These are phyloP conservation scores for Melanomma pulvis-pyrius DNA, from an alignment of 495 filamentous ascomycete species.

Conservation along the genomic window DNA sequence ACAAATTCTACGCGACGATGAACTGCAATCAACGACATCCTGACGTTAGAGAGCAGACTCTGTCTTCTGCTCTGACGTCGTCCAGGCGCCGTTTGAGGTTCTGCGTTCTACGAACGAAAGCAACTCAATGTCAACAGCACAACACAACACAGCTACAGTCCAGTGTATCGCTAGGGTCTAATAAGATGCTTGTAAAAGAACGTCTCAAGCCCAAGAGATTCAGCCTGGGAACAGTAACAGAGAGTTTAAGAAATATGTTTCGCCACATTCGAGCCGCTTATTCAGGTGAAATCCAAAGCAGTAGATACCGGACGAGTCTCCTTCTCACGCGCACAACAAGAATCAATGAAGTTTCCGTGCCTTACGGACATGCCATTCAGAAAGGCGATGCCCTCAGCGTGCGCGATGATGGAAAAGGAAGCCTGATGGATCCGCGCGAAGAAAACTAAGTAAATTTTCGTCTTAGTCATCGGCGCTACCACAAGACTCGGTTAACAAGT, in stretches of 20 bases:
- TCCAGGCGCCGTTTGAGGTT: too few relatives aligned
- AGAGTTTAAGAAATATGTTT: slow-evolving; percentile 35
- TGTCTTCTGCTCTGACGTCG: too few relatives aligned
- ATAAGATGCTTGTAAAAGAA: neutral
- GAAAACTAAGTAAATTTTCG: neutral
- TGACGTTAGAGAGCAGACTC: too few relatives aligned
- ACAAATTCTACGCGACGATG: too few relatives aligned
- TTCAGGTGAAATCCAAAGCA: slow-evolving; percentile 83
- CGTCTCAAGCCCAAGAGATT: neutral
- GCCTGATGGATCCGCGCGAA: neutral
- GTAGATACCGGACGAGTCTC: slow-evolving; percentile 90
- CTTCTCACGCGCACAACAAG: slow-evolving; percentile 70
- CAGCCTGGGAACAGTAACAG: neutral
- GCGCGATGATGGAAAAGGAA: slow-evolving; percentile 28
- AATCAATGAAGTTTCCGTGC: slow-evolving; percentile 69
- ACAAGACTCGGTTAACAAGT: slow-evolving; percentile 1
- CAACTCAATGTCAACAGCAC: too few relatives aligned
- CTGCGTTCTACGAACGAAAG: too few relatives aligned
- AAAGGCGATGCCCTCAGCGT: slow-evolving; percentile 35
- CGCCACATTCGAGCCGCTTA: slow-evolving; percentile 71
- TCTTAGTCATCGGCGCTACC: slow-evolving; percentile 33
- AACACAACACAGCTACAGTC: too few relatives aligned
- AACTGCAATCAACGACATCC: too few relatives aligned
- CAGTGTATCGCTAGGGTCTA: too few relatives aligned
- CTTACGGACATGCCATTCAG: slow-evolving; percentile 48